phyloP scores from a whole-genome alignment of 495 filamentous ascomycete species.

The Tuber indicum region DNA sequence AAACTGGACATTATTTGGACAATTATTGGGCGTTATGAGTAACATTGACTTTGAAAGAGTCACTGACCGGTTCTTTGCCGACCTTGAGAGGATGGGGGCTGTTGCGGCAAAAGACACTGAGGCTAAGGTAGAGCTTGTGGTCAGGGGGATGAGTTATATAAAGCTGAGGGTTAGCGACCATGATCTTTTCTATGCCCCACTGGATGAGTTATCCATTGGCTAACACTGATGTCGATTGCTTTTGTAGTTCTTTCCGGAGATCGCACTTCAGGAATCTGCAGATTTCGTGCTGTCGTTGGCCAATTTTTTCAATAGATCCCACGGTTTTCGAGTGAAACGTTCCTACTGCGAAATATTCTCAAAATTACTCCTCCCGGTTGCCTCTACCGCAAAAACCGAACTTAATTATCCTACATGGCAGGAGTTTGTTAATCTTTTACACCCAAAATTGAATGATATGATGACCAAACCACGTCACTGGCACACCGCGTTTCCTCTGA shows the following conservation, averaged over 20 bases:
- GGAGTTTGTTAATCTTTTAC: slow-evolving; percentile 69
- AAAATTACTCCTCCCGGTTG: slow-evolving; percentile 79
- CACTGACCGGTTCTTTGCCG: slow-evolving; percentile 66
- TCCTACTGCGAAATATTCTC: slow-evolving; percentile 89
- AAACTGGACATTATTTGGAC: slow-evolving; percentile 90
- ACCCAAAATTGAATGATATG: slow-evolving; percentile 69
- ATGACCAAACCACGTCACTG: slow-evolving; percentile 87
- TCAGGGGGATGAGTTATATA: slow-evolving; percentile 86
- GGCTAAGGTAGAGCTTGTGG: slow-evolving; percentile 69
- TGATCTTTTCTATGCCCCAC: slow-evolving; percentile 17
- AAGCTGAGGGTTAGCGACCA: slow-evolving; percentile 53
- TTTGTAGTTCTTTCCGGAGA: slow-evolving; percentile 52
- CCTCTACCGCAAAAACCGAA: slow-evolving; percentile 66
- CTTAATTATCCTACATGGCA: slow-evolving; percentile 75
- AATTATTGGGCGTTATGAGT: slow-evolving; percentile 91
- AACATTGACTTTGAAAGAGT: slow-evolving; percentile 81
- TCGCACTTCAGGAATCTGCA: slow-evolving; percentile 77
- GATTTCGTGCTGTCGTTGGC: slow-evolving; percentile 76
- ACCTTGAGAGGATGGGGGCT: slow-evolving; percentile 69
- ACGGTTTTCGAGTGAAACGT: slow-evolving; percentile 81
- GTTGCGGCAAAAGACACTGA: slow-evolving; percentile 59
- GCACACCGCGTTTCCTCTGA: slow-evolving; percentile 76
- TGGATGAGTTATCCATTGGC: background rate
- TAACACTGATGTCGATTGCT: background rate
- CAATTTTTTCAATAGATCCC: slow-evolving; percentile 71